A percentile compares a stretch with the other conserved stretches of the same genome.
Evolutionary conservation across 768 basidiomycete genomes (phyloP).

Genomic region (Mycena filopes): DNA sequence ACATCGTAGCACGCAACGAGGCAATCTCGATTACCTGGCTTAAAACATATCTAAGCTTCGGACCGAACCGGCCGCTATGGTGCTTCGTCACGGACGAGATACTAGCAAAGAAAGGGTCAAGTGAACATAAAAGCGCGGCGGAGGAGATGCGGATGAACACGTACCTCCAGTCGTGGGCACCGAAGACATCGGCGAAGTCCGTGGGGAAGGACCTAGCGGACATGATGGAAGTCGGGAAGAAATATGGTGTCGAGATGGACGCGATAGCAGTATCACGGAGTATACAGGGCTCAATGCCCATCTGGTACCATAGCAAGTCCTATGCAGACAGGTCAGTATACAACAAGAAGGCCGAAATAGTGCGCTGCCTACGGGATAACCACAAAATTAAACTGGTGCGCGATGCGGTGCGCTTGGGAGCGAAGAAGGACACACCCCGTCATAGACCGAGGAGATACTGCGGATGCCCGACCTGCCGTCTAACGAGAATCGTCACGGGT

Average conservation of each 20-base stretch:
- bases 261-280: not conserved
- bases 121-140: not conserved
- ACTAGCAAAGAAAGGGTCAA: not conserved
- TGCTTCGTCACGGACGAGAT: not conserved
- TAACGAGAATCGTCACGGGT: not conserved
- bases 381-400: not conserved
- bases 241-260: not conserved
- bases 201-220: not conserved
- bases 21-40: too few relatives aligned
- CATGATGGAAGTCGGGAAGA: not conserved
- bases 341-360: not conserved
- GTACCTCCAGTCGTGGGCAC: not conserved
- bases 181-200: not conserved
- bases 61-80: not conserved
- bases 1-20: too few relatives aligned
- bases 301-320: not conserved
- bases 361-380: conserved; percentile 4
- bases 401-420: not conserved
- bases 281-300: not conserved
- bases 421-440: not conserved
- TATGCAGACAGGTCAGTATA: not conserved
- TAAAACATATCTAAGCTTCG: too few relatives aligned
- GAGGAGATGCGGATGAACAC: not conserved
- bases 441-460: conserved; percentile 15
- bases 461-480: not conserved